phyloP scores from a whole-genome alignment of 306 rosid species.

The Cotoneaster glaucophyllus region DNA sequence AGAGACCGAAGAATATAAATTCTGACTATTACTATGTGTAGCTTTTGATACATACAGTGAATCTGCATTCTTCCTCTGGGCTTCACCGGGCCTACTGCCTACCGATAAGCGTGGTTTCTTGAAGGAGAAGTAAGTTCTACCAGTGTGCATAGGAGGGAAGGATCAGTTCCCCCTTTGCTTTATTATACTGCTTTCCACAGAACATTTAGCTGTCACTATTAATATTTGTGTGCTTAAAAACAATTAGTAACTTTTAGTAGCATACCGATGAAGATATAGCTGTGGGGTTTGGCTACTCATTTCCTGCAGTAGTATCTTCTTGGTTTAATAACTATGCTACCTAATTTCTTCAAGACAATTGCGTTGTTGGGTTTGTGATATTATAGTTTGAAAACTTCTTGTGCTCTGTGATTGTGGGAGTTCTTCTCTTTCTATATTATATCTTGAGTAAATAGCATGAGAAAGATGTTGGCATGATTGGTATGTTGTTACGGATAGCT shows the following conservation, averaged over 20 bases:
- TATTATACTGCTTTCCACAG: slow-evolving; percentile 9
- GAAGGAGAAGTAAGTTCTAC: slow-evolving; percentile 34
- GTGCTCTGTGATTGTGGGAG: not conserved
- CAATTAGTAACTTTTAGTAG: slow-evolving; percentile 15
- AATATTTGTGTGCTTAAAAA: slow-evolving; percentile 21
- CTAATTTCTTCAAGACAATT: slow-evolving; percentile 18
- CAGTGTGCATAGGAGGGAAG: slow-evolving; percentile 17
- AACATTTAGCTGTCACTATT: slow-evolving; percentile 13
- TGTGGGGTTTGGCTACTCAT: slow-evolving; percentile 16
- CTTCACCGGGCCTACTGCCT: not conserved
- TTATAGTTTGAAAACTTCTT: slow-evolving; percentile 5
- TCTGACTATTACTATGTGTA: not conserved
- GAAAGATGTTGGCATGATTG: not conserved
- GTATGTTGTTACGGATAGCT: not conserved
- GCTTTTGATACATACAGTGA: slow-evolving; percentile 7
- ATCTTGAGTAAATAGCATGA: not conserved
- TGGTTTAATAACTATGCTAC: slow-evolving; percentile 9
- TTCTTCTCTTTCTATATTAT: not conserved
- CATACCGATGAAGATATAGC: slow-evolving; percentile 16
- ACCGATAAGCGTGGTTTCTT: slow-evolving; percentile 9
- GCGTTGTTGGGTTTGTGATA: slow-evolving; percentile 20
- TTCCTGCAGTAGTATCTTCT: slow-evolving; percentile 19
- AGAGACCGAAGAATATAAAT: slow-evolving; percentile 6
- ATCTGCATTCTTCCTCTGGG: slow-evolving; percentile 10
- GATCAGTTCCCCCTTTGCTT: slow-evolving; percentile 15